Evolutionary conservation across 805 yeast genomes (phyloP).

Genomic region (Schizosaccharomyces lindneri): DNA sequence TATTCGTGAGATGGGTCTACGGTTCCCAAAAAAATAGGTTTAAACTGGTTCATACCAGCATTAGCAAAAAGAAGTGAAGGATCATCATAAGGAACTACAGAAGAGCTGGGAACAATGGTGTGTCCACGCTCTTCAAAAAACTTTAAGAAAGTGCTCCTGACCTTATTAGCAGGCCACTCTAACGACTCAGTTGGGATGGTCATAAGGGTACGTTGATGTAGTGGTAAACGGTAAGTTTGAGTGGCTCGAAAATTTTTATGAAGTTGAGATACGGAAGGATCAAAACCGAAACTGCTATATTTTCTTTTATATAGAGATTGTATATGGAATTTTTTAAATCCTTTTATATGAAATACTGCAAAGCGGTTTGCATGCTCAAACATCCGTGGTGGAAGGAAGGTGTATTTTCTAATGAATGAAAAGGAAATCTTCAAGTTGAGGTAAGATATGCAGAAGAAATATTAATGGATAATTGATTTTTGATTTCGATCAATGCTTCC

Average conservation of each 20-base stretch:
- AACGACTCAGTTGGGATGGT: neutral
- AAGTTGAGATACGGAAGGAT: neutral
- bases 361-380: no score
- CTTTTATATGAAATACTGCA: no score
- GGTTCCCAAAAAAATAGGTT: slow-evolving; percentile 90
- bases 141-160: slow-evolving; percentile 66
- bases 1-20: slow-evolving; percentile 86
- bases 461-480: no score
- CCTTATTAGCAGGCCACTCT: slow-evolving; percentile 14
- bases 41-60: slow-evolving; percentile 91
- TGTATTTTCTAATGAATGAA: no score
- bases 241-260: neutral
- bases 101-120: slow-evolving; percentile 70
- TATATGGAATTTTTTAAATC: no score
- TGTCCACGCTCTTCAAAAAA: slow-evolving; percentile 46
- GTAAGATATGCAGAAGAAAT: no score
- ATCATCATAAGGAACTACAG: slow-evolving; percentile 93
- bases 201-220: neutral
- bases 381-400: no score
- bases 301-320: no score
- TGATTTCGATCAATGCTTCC: no score
- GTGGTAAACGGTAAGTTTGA: neutral
- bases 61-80: slow-evolving; percentile 91
- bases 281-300: no score
- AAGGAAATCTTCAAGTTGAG: no score